phyloP scores from a whole-genome alignment of 192 early-diverging fungal genomes.

The Phlyctochytrium planicorne region DNA sequence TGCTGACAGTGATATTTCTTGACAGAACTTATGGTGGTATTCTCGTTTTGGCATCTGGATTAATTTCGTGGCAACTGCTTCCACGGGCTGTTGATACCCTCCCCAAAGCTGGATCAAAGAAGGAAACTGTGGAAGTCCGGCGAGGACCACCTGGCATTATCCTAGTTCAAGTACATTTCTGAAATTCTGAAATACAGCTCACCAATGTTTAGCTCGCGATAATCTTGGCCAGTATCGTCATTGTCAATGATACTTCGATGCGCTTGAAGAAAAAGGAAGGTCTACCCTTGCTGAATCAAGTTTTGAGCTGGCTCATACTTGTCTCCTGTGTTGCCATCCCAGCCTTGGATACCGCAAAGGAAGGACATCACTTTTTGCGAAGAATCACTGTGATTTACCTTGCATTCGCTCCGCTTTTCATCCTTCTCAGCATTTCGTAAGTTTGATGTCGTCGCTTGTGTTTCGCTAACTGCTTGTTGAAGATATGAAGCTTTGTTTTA shows the following conservation, averaged over 20 bases:
- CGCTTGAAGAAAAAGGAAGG: slow-evolving; percentile 60
- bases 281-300: slow-evolving; percentile 68
- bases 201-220: slow-evolving; percentile 47
- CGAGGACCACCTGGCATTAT: too few relatives aligned
- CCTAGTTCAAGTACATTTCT: too few relatives aligned
- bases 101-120: slow-evolving; percentile 12
- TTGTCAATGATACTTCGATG: slow-evolving; percentile 62
- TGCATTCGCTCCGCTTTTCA: slow-evolving; percentile 83
- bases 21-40: slow-evolving; percentile 33
- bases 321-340: slow-evolving; percentile 55
- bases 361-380: slow-evolving; percentile 72
- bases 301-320: slow-evolving; percentile 64
- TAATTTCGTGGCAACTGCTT: slow-evolving; percentile 23
- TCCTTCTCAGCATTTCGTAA: slow-evolving; percentile 79
- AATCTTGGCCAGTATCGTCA: slow-evolving; percentile 52
- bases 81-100: slow-evolving; percentile 20
- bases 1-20: too few relatives aligned
- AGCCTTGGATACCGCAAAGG: slow-evolving; percentile 56
- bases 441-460: slow-evolving; percentile 13
- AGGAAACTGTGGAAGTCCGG: too few relatives aligned
- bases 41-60: slow-evolving; percentile 26
- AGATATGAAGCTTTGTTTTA: slow-evolving; percentile 87
- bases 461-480: background rate
- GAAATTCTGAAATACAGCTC: too few relatives aligned
- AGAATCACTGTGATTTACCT: slow-evolving; percentile 81